These are phyloP conservation scores for Pterocarpus santalinus DNA, from an alignment of 306 rosid genomes.

Conservation along the genomic window DNA sequence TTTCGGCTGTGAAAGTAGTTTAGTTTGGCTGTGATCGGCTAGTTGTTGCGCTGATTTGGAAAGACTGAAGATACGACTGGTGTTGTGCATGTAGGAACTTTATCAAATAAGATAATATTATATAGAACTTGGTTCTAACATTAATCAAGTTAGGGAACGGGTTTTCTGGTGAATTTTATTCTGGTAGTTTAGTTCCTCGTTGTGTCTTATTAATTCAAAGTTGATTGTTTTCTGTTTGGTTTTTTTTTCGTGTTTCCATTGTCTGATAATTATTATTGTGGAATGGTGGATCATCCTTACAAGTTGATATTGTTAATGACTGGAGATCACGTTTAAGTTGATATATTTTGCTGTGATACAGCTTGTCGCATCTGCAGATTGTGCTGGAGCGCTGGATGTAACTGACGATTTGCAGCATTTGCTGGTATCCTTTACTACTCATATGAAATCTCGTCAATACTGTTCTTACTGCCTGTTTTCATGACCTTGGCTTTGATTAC, in stretches of 20 bases:
- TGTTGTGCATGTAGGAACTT: conserved; percentile 18
- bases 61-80: not conserved
- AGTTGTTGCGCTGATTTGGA: not conserved
- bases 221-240: not conserved
- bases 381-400: conserved; percentile 97
- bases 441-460: conserved; percentile 16
- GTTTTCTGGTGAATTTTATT: not conserved
- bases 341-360: conserved; percentile 74
- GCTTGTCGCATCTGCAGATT: conserved; percentile 99
- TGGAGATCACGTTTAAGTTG: conserved; percentile 50
- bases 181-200: not conserved
- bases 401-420: conserved; percentile 92
- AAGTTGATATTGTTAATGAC: conserved; percentile 25
- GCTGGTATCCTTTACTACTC: conserved; percentile 64
- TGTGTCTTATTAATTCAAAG: not conserved
- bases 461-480: conserved; percentile 12
- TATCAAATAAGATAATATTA: not conserved
- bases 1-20: not conserved
- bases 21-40: not conserved
- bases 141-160: not conserved
- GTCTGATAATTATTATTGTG: not conserved
- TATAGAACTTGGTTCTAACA: conserved; percentile 1
- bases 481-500: not conserved
- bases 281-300: conserved; percentile 13
- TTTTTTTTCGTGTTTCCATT: conserved; percentile 13